Evolutionary conservation across 1,284 basidiomycete genomes (phyloP).

Genomic region (Leccinum fuscescens): DNA sequence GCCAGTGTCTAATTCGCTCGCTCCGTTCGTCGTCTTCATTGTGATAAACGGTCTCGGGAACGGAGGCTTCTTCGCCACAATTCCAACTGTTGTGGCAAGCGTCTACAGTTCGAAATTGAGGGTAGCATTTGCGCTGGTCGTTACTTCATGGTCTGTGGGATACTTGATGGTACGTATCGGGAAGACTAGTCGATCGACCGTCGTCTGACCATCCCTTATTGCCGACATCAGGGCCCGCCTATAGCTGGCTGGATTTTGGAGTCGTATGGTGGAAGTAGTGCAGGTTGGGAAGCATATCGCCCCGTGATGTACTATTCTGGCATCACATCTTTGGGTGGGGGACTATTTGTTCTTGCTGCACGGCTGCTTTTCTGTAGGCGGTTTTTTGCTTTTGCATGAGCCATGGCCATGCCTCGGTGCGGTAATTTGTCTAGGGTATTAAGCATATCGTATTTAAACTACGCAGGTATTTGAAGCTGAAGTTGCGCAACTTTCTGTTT

Average conservation of each 20-base stretch:
- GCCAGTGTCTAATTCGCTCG: slow-evolving; percentile 33
- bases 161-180: slow-evolving; percentile 25
- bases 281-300: slow-evolving; percentile 24
- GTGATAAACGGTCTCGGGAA: slow-evolving; percentile 33
- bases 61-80: slow-evolving; percentile 35
- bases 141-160: slow-evolving; percentile 32
- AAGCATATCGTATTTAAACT: background rate
- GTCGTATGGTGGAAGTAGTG: slow-evolving; percentile 23
- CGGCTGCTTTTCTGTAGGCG: slow-evolving; percentile 6
- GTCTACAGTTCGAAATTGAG: slow-evolving; percentile 29
- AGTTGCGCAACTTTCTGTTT: background rate
- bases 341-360: slow-evolving; percentile 21
- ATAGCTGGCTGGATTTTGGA: slow-evolving; percentile 34
- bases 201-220: slow-evolving; percentile 19
- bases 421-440: background rate
- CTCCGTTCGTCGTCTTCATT: slow-evolving; percentile 32
- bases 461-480: background rate
- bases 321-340: slow-evolving; percentile 26
- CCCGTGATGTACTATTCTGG: slow-evolving; percentile 36
- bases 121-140: slow-evolving; percentile 34
- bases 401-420: background rate
- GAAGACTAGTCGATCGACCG: background rate
- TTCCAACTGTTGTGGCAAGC: slow-evolving; percentile 33
- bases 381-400: slow-evolving; percentile 19
- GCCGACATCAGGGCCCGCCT: slow-evolving; percentile 19